Base-by-base conservation (phyloP, 345 rosid species). In the Angophora floribunda region DNA sequence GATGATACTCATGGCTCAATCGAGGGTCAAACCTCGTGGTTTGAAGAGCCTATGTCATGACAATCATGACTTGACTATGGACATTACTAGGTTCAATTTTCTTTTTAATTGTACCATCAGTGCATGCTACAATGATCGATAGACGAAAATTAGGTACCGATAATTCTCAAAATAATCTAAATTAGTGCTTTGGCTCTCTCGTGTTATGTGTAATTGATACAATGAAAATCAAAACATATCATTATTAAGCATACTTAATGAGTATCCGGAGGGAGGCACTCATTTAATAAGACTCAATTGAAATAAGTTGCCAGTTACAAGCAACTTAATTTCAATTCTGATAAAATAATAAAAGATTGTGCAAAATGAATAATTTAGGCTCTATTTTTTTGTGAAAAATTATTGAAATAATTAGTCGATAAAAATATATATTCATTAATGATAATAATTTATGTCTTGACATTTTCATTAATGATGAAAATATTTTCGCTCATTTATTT, bases 351-450 rank as follows among this genome's bases (percentile, higher is more conserved):
- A 28, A 61, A 61, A 61, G 6, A 16, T 32, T 32, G 13, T 6
- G 6, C 80, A 67, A 67, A 32, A 67, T 16, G 45, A 36, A 36
- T 36, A 36, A 36, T 36, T 36, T 36, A 36, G 41, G 41, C 41
- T 36, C 41, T 36, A 4, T 36, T 36, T 36, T 12, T 26, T 26
- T 0, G 13, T 1, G 2, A 0, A 61, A 61, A 61, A 11, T 26
- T 26, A 61, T 1, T 61, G 0, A 26, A 36, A 36, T 36, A 36
- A 36, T 36, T 36, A 36, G 41, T 36, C 41, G 41, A 36, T 36
- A 36, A 36, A 36, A 36, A 36, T 36, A 36, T 36, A 36, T 36
- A 36, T 36, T 36, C 41, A 36, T 36, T 36, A 36, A 36, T 36
- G 41, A 36, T 36, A 36, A 36, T 36, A 36, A 36, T 36, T 36